Conservation (phyloP, 768 basidiomycete genomes). For the Leccinum aurantiacum region DNA sequence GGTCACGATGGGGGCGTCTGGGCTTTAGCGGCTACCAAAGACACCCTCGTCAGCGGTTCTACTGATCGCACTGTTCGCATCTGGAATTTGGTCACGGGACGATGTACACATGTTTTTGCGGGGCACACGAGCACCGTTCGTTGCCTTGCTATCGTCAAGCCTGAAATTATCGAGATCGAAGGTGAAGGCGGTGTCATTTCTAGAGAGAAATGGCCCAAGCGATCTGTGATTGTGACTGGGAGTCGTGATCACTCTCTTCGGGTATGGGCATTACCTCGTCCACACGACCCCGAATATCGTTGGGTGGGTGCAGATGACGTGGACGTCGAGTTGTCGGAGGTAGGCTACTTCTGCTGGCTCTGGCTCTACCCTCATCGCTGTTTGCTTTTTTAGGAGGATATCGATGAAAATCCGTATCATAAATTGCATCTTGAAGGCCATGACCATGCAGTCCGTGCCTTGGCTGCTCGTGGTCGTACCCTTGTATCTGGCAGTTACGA, state of each 20-base stretch:
- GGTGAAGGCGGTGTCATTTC: slow-evolving; percentile 57
- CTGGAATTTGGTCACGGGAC: slow-evolving; percentile 79
- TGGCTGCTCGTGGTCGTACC: slow-evolving; percentile 88
- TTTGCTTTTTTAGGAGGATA: slow-evolving; percentile 51
- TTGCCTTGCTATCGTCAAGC: slow-evolving; percentile 94
- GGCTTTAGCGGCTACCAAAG: slow-evolving; percentile 89
- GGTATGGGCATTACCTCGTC: slow-evolving; percentile 66
- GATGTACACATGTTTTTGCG: slow-evolving; percentile 90
- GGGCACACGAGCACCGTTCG: slow-evolving; percentile 97
- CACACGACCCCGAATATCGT: slow-evolving; percentile 74
- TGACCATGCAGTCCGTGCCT: slow-evolving; percentile 85
- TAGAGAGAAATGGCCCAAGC: slow-evolving; percentile 73
- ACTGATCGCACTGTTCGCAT: slow-evolving; percentile 93
- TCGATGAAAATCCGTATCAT: slow-evolving; percentile 85
- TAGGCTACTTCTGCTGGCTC: slow-evolving; percentile 19
- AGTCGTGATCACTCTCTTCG: slow-evolving; percentile 66
- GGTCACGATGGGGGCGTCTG: slow-evolving; percentile 97
- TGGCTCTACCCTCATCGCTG: slow-evolving; percentile 6
- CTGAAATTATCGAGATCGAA: slow-evolving; percentile 79
- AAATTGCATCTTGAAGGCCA: slow-evolving; percentile 83
- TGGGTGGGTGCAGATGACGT: slow-evolving; percentile 61
- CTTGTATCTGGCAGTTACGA: slow-evolving; percentile 97
- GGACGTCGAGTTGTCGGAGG: slow-evolving; percentile 58
- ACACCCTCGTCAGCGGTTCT: slow-evolving; percentile 86
- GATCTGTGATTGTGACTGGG: slow-evolving; percentile 70